Evolutionary conservation across 2,329 filamentous ascomycete genomes (phyloP), one percentile per base, ranked within the genome.

Genomic region (Amphichorda felina): DNA sequence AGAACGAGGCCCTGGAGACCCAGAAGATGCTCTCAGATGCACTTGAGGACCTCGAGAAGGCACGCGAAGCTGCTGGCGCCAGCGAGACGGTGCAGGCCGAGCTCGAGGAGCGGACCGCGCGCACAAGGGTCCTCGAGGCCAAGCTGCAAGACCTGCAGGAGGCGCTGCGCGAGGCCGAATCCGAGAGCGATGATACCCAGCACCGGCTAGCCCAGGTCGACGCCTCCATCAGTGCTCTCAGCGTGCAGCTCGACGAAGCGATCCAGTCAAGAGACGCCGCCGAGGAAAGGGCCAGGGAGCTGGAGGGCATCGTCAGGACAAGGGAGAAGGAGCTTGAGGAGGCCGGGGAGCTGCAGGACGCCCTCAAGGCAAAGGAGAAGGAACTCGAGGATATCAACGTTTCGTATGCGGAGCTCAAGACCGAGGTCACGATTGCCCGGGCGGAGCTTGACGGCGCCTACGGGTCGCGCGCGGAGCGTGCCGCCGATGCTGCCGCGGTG

Each of bases 401-500:
- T 47, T 63, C 64, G 47, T 50, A 75, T 37, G 66, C 70, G 24
- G 70, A 75, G 54, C 61, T 72, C 49, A 76, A 76, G 62, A 75
- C 71, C 36, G 72, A 77, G 46, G 60, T 74, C 40, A 74, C 72
- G 31, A 66, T 76, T 45, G 68, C 70, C 34, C 68, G 71, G 47
- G 73, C 73, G 14, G 73, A 78, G 52, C 64, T 78, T 21, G 73
- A 78, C 42, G 70, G 70, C 38, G 72, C 72, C 18, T 75, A 76
- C 49, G 72, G 72, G 38, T 66, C 68, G 38, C 66, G 72, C 40
- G 65, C 69, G 39, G 65, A 77, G 54, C 69, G 73, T 16, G 72
- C 72, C 15, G 67, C 68, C 10, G 71, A 75, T 43, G 66, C 68
- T 15, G 72, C 72, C 1, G 68, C 68, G 31, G 56, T 68, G 44